Conservation (phyloP, 1,284 basidiomycete species). For the Exobasidium cylindrosporum region DNA sequence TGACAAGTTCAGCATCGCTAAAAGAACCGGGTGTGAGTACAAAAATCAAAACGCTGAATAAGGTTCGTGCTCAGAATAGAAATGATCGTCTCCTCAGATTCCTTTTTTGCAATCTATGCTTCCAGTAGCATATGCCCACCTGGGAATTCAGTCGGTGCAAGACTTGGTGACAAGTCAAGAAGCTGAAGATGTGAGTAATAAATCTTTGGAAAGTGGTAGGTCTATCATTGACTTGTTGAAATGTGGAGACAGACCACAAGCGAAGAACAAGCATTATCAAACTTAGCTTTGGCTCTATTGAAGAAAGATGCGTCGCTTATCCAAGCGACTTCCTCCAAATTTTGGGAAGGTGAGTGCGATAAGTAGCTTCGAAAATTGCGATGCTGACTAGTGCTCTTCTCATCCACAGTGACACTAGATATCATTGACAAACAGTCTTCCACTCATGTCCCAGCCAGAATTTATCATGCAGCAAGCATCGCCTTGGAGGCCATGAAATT, state of each 20-base stretch:
- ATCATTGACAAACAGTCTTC: too few relatives aligned
- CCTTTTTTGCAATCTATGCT: background rate
- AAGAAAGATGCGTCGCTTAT: too few relatives aligned
- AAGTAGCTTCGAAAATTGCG: too few relatives aligned
- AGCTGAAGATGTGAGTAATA: background rate
- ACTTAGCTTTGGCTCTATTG: background rate
- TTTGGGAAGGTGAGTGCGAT: too few relatives aligned
- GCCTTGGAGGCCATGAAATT: background rate
- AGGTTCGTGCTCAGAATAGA: background rate
- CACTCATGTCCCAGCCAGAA: background rate
- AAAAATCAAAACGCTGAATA: slow-evolving; percentile 7
- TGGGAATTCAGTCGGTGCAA: background rate
- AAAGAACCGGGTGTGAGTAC: slow-evolving; percentile 14
- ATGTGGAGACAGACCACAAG: too few relatives aligned
- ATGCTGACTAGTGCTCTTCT: too few relatives aligned
- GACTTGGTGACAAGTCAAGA: background rate
- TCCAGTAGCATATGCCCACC: background rate
- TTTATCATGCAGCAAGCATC: background rate
- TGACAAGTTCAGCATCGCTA: slow-evolving; percentile 11
- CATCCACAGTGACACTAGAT: too few relatives aligned
- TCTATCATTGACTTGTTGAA: too few relatives aligned
- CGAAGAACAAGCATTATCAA: background rate
- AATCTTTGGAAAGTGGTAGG: too few relatives aligned
- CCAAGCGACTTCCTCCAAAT: too few relatives aligned
- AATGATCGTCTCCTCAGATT: background rate